phyloP scores from a whole-genome alignment of 495 filamentous ascomycete species.

The Xylaria sp. region DNA sequence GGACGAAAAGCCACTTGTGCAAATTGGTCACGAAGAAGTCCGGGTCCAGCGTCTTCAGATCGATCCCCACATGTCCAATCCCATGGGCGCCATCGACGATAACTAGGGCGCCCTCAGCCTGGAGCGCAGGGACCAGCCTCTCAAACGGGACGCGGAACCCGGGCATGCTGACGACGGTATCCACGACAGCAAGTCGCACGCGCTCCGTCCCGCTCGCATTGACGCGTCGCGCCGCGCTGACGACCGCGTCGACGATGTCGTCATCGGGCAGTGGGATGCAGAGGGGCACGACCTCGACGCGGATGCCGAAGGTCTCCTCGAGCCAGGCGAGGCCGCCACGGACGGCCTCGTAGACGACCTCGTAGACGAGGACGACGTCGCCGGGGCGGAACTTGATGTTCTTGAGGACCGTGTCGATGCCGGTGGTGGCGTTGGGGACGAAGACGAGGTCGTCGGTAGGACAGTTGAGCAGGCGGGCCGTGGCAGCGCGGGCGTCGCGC shows the following conservation, averaged over 20 bases:
- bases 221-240: slow-evolving; percentile 55
- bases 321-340: slow-evolving; percentile 66
- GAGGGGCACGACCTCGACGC: slow-evolving; percentile 36
- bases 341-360: slow-evolving; percentile 68
- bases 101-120: slow-evolving; percentile 64
- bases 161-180: slow-evolving; percentile 76
- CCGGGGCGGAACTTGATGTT: slow-evolving; percentile 61
- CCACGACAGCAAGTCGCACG: slow-evolving; percentile 73
- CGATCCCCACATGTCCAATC: slow-evolving; percentile 75
- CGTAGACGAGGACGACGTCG: slow-evolving; percentile 49
- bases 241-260: slow-evolving; percentile 58
- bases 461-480: slow-evolving; percentile 65
- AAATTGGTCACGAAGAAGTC: slow-evolving; percentile 87
- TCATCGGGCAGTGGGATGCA: slow-evolving; percentile 67
- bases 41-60: slow-evolving; percentile 67
- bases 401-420: slow-evolving; percentile 74
- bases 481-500: slow-evolving; percentile 60
- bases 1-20: slow-evolving; percentile 92
- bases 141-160: slow-evolving; percentile 84
- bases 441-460: slow-evolving; percentile 68
- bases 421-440: slow-evolving; percentile 80
- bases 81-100: slow-evolving; percentile 85
- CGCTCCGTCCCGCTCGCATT: slow-evolving; percentile 53
- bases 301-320: slow-evolving; percentile 54
- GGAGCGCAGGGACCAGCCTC: slow-evolving; percentile 64